These are phyloP conservation scores for Hypoxylon crocopeplum DNA, from an alignment of 495 filamentous ascomycete species.

Conservation along the genomic window DNA sequence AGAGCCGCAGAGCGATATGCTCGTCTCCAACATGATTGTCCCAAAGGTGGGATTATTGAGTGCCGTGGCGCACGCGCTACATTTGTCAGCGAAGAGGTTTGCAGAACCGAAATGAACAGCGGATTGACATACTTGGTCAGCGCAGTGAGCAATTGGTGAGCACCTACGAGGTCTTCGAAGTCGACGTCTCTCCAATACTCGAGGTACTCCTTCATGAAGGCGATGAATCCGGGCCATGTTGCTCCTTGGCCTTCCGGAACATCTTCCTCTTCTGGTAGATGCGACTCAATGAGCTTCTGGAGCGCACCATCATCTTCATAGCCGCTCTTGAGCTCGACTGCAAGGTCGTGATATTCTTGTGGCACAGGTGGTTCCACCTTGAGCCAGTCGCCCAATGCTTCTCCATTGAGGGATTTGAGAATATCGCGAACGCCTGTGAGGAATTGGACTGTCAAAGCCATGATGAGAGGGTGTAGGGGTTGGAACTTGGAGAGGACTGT, in stretches of 20 bases:
- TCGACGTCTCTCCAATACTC: constrained; percentile 80
- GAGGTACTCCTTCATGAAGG: constrained; percentile 80
- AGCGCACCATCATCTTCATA: constrained; percentile 63
- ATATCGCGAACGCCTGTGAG: constrained; percentile 49
- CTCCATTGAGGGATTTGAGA: constrained; percentile 47
- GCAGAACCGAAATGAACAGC: background rate
- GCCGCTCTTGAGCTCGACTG: constrained; percentile 64
- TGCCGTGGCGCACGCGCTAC: constrained; percentile 77
- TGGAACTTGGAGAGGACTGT: background rate
- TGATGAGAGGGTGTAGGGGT: constrained; percentile 23
- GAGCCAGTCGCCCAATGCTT: constrained; percentile 52
- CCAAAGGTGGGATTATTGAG: constrained; percentile 80
- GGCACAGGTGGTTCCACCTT: constrained; percentile 54
- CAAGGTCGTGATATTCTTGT: constrained; percentile 71
- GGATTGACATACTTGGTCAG: constrained; percentile 67
- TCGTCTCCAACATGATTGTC: constrained; percentile 75
- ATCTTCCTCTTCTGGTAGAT: constrained; percentile 56
- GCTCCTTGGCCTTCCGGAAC: constrained; percentile 58
- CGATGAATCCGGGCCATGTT: constrained; percentile 75
- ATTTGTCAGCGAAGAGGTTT: constrained; percentile 10
- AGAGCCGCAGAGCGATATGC: constrained; percentile 75
- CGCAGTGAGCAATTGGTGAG: constrained; percentile 74
- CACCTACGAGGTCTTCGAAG: constrained; percentile 73
- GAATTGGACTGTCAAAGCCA: constrained; percentile 50
- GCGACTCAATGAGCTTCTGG: constrained; percentile 65